Evolutionary conservation across 1,139 yeast species (phyloP).

Genomic region (Lizanozyma gosingica): DNA sequence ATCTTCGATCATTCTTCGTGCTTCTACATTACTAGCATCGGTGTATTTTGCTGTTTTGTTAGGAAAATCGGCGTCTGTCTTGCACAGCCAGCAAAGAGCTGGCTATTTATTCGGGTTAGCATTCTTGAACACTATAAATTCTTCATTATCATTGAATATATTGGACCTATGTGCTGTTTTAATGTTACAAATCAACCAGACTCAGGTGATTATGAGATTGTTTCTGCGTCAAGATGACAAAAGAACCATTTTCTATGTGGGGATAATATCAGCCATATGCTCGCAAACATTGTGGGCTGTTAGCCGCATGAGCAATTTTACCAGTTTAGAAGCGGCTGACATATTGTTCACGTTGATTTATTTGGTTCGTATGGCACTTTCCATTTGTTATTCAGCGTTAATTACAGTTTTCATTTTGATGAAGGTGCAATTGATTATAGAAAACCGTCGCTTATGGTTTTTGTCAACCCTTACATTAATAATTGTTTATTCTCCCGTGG

Average conservation of each 20-base stretch:
- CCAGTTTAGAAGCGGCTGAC: constrained; percentile 3
- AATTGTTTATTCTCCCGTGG: constrained; percentile 56
- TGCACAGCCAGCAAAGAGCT: constrained; percentile 40
- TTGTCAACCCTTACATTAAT: constrained; percentile 53
- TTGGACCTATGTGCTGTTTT: constrained; percentile 58
- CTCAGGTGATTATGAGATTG: constrained; percentile 64
- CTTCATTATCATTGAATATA: constrained; percentile 41
- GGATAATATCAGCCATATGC: constrained; percentile 45
- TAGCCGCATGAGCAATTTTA: constrained; percentile 39
- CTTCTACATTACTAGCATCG: constrained; percentile 41
- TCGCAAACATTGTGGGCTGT: constrained; percentile 68
- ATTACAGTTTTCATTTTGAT: constrained; percentile 51
- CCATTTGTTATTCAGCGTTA: constrained; percentile 63
- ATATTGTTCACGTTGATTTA: constrained; percentile 75
- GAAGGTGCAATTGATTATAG: constrained; percentile 47
- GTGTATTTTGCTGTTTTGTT: constrained; percentile 45
- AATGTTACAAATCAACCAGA: constrained; percentile 62
- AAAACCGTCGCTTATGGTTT: constrained; percentile 39
- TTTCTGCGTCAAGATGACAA: constrained; percentile 68
- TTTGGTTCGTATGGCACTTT: constrained; percentile 65
- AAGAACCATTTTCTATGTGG: constrained; percentile 54
- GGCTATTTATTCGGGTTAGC: constrained; percentile 51
- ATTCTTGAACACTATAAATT: constrained; percentile 40
- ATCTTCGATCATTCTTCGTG: constrained; percentile 39
- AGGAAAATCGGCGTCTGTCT: constrained; percentile 34